Base-by-base conservation (phyloP, 805 yeast genomes). In the Wickerhamiella alocasiicola region DNA sequence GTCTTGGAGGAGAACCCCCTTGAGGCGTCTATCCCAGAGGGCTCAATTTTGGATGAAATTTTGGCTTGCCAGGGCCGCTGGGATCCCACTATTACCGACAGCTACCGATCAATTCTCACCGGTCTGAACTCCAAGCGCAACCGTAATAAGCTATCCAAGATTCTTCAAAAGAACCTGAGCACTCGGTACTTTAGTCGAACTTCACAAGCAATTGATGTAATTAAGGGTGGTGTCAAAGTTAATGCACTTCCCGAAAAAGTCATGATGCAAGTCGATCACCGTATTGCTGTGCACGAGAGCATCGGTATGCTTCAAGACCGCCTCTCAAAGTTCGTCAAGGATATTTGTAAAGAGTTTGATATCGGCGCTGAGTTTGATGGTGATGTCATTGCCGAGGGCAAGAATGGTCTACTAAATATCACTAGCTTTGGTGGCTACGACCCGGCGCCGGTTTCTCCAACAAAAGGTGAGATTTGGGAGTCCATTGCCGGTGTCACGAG, bases 161-260 rank as follows among this genome's bases (percentile, higher is more conserved):
- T 37, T 37, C 48, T 55, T 44, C 37, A 48, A 5, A 15, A 27
- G 19, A 27, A 43, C 31, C 36, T 29, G 9, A 13, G n/a, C 17
- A 45, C 51, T 4, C 45, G 48, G 17, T 72, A 67, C 47, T 55
- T 71, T 32, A 57, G 74, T 17, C 60, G 64, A 37, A 78, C 84
- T 0, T 68, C 80, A 4, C 78, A 71, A 53, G 78, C 83, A 1
- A 64, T 70, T 39, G 82, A 76, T 51, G 66, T 76, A 16, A 63
- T 80, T 41, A 54, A 60, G 9, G 85, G 87, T 12, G 88, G 87
- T 40, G 68, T 74, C 42, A 79, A 79, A 54, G 66, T 76, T n/a
- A 79, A 79, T 52, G 81, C 85, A 1, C 59, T 79, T 29, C 87
- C 88, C 3, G 84, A 78, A 52, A 56, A 64, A 17, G 71, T 71